Base-by-base conservation (phyloP, 2,329 filamentous ascomycete species). In the Penicillium decumbens region DNA sequence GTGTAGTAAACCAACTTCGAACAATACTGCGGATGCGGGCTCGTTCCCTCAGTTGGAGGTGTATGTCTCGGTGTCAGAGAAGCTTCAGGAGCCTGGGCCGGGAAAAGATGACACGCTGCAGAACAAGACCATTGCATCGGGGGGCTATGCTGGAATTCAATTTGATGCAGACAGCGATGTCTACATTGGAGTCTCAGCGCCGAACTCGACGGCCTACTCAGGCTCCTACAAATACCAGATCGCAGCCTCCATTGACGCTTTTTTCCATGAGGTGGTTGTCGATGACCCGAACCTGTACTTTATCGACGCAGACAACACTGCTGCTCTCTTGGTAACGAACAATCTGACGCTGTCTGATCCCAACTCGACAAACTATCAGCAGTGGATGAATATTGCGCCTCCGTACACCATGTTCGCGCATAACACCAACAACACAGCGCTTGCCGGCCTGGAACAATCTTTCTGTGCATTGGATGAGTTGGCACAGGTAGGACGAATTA, bases 301-400 rank as follows among this genome's bases (percentile, higher is more conserved):
- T 71, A 82, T 96, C 45, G 93, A 97, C 64, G 89, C 88, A 23
- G 93, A 97, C 68, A 84, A 82, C 38, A 80, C 78, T 27, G 85
- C 89, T 2, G 87, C 89, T 1, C 75, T 98, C 24, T 77, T 98
- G 37, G 84, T 87, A 39, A 95, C 90, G 0, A 78, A 83, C 45
- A 86, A 91, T 42, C 50, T 70, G 40, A 90, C 86, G 0, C 63
- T 74, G 6, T 68, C 73, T 6, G 61, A 72, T 3, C 60, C 74
- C 0, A 72, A 74, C 43, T 72, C 71, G 2, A 68, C 74, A 1
- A 73, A 83, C 10, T 76, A 79, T 51, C 63, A 76, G 3, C 67
- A 75, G 60, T 85, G 74, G 80, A 79, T 76, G 72, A 72, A 80
- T 25, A 76, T 85, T 60, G 76, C 73, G 0, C 77, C 80, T 13